Evolutionary conservation across 2,329 filamentous ascomycete genomes (phyloP).

Genomic region (Sclerotinia spermophila): DNA sequence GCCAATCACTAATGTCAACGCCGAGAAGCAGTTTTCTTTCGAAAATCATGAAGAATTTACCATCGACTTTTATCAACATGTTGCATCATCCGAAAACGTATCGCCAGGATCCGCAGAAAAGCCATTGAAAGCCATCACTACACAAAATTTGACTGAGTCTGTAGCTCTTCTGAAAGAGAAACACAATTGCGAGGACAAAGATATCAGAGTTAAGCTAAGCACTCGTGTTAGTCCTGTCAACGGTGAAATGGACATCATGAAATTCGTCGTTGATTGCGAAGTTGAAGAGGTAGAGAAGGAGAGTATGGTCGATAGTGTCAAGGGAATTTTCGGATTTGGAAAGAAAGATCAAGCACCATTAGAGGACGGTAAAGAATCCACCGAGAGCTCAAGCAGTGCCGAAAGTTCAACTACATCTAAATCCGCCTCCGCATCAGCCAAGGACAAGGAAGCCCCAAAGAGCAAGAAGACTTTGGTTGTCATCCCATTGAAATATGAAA

Average conservation of each 20-base stretch:
- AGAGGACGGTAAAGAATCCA: slow-evolving; percentile 54
- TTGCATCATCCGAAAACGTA: slow-evolving; percentile 46
- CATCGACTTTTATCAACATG: slow-evolving; percentile 74
- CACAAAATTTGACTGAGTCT: slow-evolving; percentile 81
- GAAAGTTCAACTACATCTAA: slow-evolving; percentile 47
- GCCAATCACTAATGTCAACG: slow-evolving; percentile 69
- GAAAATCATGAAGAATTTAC: slow-evolving; percentile 78
- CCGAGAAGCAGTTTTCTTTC: slow-evolving; percentile 80
- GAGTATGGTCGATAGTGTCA: slow-evolving; percentile 86
- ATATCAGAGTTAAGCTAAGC: slow-evolving; percentile 76
- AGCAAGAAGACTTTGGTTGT: slow-evolving; percentile 34
- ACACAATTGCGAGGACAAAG: slow-evolving; percentile 66
- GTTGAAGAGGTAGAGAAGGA: slow-evolving; percentile 69
- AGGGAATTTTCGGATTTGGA: slow-evolving; percentile 93
- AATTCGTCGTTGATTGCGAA: slow-evolving; percentile 81
- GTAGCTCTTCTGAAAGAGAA: slow-evolving; percentile 75
- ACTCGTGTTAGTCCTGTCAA: slow-evolving; percentile 68
- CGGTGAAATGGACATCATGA: slow-evolving; percentile 74
- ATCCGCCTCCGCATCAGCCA: slow-evolving; percentile 33
- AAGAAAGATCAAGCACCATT: slow-evolving; percentile 77
- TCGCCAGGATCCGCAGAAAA: slow-evolving; percentile 49
- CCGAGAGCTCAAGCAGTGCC: slow-evolving; percentile 43
- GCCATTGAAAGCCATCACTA: slow-evolving; percentile 63
- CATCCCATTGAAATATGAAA: slow-evolving; percentile 34
- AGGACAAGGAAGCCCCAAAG: slow-evolving; percentile 32